Percentiles rank a stretch among this genome's conserved stretches.
These are phyloP conservation scores for Hortiboletus flavorubellus DNA, from an alignment of 768 basidiomycete genomes.

Conservation along the genomic window DNA sequence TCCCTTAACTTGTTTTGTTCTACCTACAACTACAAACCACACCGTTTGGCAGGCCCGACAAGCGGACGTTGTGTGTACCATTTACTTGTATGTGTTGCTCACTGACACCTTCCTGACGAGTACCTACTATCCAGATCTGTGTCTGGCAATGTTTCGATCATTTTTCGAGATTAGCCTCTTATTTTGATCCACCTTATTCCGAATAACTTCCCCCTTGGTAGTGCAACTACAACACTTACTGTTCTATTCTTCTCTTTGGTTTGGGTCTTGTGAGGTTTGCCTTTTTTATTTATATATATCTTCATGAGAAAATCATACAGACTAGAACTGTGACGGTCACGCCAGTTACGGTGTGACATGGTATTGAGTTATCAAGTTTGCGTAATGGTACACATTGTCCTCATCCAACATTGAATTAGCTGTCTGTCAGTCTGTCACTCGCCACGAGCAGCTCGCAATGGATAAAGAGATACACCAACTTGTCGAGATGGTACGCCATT, in stretches of 20 bases:
- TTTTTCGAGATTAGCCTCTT: conserved; percentile 5
- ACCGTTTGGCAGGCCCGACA: conserved; percentile 29
- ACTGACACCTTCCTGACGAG: conserved; percentile 15
- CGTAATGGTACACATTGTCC: conserved; percentile 19
- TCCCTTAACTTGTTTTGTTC: conserved; percentile 4
- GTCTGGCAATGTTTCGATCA: neutral
- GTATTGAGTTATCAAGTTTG: conserved; percentile 19
- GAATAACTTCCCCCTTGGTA: conserved; percentile 1
- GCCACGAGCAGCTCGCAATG: conserved; percentile 32
- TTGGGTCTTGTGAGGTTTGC: conserved; percentile 12
- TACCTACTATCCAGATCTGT: conserved; percentile 5
- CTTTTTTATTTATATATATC: conserved; percentile 18
- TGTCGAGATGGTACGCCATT: conserved; percentile 50
- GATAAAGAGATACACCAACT: conserved; percentile 57
- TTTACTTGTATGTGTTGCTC: conserved; percentile 24
- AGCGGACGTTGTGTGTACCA: conserved; percentile 27
- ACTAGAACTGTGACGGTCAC: conserved; percentile 8
- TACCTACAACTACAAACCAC: conserved; percentile 7
- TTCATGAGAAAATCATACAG: neutral
- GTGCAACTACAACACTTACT: neutral
- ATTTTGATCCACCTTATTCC: conserved; percentile 1
- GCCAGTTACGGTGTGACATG: conserved; percentile 24
- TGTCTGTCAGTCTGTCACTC: neutral
- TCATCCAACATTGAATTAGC: neutral
- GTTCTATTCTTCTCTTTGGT: conserved; percentile 6